phyloP scores from a whole-genome alignment of 257 asterid species.

The Solanum lignicaule region DNA sequence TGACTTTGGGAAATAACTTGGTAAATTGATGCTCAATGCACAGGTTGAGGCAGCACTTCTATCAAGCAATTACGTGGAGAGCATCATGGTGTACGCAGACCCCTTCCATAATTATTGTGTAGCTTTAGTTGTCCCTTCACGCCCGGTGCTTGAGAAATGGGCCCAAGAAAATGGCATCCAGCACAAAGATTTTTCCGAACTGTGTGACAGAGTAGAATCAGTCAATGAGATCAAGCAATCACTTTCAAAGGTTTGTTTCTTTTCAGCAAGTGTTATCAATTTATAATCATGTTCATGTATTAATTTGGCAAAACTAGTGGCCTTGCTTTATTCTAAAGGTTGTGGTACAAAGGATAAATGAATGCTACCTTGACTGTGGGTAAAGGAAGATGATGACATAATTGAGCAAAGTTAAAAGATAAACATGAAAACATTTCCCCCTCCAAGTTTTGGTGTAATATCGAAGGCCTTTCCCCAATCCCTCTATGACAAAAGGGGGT shows the following conservation, averaged over 20 bases:
- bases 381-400: not conserved
- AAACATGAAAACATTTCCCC: not conserved
- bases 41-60: slow-evolving; percentile 86
- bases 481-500: not conserved
- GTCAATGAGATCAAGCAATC: slow-evolving; percentile 63
- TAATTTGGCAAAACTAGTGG: not conserved
- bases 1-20: not conserved
- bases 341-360: not conserved
- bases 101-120: slow-evolving; percentile 79
- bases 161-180: slow-evolving; percentile 58
- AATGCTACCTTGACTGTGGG: not conserved
- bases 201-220: slow-evolving; percentile 66
- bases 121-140: slow-evolving; percentile 71
- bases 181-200: slow-evolving; percentile 40
- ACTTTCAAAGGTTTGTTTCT: slow-evolving; percentile 49
- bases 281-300: not conserved
- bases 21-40: not conserved
- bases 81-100: slow-evolving; percentile 66
- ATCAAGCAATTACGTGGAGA: slow-evolving; percentile 50
- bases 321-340: not conserved
- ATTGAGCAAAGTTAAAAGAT: not conserved
- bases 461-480: not conserved
- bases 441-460: not conserved
- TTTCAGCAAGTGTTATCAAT: not conserved
- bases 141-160: slow-evolving; percentile 67